These are phyloP conservation scores for Diplotaxis tenuifolia DNA, from an alignment of 345 rosid genomes.

Conservation along the genomic window DNA sequence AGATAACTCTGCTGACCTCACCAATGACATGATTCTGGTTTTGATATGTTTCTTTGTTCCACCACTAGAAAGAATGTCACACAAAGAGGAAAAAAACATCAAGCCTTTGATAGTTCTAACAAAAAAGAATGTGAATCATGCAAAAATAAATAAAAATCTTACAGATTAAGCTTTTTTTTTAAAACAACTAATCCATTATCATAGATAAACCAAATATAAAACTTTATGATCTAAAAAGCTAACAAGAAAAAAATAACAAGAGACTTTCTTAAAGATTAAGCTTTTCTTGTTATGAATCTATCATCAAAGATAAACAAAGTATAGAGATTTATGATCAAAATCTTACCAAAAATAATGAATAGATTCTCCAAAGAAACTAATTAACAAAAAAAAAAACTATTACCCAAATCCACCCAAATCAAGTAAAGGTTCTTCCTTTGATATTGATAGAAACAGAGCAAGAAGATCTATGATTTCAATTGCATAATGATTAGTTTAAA, in stretches of 20 bases:
- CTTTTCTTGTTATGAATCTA: slow-evolving; percentile 6
- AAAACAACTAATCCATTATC: not conserved
- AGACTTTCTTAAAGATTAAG: not conserved
- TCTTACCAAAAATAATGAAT: not conserved
- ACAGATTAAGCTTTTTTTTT: not conserved
- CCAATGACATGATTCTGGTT: slow-evolving; percentile 53
- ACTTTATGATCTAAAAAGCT: slow-evolving; percentile 11
- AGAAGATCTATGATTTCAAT: not conserved
- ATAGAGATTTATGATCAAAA: slow-evolving; percentile 7
- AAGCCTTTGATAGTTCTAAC: slow-evolving; percentile 12
- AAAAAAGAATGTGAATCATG: not conserved
- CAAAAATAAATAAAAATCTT: not conserved
- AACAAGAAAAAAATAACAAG: not conserved
- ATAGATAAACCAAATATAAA: not conserved
- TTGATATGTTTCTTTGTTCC: slow-evolving; percentile 31
- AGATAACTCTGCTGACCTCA: slow-evolving; percentile 64
- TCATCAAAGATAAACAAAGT: not conserved
- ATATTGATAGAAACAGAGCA: not conserved
- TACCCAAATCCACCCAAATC: not conserved
- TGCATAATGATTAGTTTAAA: not conserved
- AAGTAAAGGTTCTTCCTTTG: slow-evolving; percentile 2
- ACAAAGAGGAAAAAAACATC: not conserved
- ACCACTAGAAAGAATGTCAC: slow-evolving; percentile 21
- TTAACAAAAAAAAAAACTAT: not conserved
- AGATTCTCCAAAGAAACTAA: not conserved